Conservation (phyloP, 441 rosid species). For the Populus hybrid region DNA sequence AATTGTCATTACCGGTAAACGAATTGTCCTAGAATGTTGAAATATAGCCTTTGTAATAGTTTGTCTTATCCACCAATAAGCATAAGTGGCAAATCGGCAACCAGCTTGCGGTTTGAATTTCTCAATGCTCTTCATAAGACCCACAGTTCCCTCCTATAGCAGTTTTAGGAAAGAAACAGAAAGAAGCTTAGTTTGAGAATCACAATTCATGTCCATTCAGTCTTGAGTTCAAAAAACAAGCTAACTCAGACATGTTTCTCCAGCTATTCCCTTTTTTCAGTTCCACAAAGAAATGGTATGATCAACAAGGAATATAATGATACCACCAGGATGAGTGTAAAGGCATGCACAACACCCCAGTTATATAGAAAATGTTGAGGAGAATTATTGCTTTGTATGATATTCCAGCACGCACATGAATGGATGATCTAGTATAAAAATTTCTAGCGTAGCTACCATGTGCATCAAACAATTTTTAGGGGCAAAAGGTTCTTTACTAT, state of each 20-base stretch:
- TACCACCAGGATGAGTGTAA: neutral
- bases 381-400: neutral
- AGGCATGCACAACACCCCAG: neutral
- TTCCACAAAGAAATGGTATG: neutral
- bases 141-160: constrained; percentile 80
- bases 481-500: neutral
- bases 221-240: neutral
- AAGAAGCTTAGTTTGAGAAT: constrained; percentile 1
- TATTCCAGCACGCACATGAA: neutral
- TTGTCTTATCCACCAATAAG: constrained; percentile 94
- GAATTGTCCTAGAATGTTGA: constrained; percentile 74
- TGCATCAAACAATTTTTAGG: neutral
- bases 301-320: neutral
- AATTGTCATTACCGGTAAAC: constrained; percentile 65
- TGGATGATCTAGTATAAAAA: neutral
- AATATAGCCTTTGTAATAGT: constrained; percentile 64
- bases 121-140: constrained; percentile 85
- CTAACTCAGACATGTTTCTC: neutral
- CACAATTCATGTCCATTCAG: neutral
- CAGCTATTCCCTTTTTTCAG: neutral
- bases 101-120: constrained; percentile 83
- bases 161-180: constrained; percentile 18
- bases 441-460: neutral
- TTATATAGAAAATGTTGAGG: neutral
- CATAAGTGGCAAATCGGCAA: constrained; percentile 79